phyloP scores from a whole-genome alignment of 352 stramenopile species.

The Blastocystis hominis region DNA sequence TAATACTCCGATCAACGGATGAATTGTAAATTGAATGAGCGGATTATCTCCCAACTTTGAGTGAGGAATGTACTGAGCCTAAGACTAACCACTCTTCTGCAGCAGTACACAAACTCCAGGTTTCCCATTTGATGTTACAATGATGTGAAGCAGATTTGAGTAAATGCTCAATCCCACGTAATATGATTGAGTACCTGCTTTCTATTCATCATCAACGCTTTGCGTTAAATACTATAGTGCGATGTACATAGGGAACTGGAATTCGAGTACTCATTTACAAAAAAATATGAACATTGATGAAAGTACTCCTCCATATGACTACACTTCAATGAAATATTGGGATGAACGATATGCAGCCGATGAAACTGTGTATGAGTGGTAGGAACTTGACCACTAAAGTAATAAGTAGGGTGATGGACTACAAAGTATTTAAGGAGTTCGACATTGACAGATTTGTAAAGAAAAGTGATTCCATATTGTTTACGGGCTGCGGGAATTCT shows the following conservation, averaged over 20 bases:
- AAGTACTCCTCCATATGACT: neutral
- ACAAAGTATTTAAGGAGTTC: neutral
- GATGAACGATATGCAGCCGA: neutral
- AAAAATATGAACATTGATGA: neutral
- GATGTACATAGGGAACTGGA: neutral
- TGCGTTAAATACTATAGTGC: neutral
- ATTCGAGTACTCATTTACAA: neutral
- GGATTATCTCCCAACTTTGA: neutral
- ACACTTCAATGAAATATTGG: conserved; percentile 23
- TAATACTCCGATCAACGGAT: neutral
- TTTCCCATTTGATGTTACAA: neutral
- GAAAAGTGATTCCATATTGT: conserved; percentile 4
- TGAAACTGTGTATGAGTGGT: conserved; percentile 14
- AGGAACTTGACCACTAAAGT: neutral
- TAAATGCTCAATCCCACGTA: neutral
- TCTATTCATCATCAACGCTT: neutral
- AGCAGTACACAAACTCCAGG: neutral
- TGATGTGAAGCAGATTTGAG: conserved; percentile 26
- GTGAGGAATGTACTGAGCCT: conserved; percentile 22
- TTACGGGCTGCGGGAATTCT: conserved; percentile 21
- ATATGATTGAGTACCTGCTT: neutral
- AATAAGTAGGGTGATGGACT: neutral
- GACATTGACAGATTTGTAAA: conserved; percentile 44
- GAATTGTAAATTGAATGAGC: neutral
- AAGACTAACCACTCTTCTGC: neutral